Evolutionary conservation across 176 grass and related monocot genomes (phyloP).

Genomic region (Triticum aestivum): IWGSC_CS_RefSeq_v2.1 NC_057802.1:91254590-91255089

Average conservation of each 20-base stretch:
- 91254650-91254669: slow-evolving; percentile 40
- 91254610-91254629: slow-evolving; percentile 22
- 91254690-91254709: neutral
- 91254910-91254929: slow-evolving; percentile 28
- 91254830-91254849: slow-evolving; percentile 14
- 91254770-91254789: slow-evolving; percentile 27
- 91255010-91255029: slow-evolving; percentile 48
- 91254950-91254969: slow-evolving; percentile 15
- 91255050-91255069: neutral
- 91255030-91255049: neutral
- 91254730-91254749: slow-evolving; percentile 27
- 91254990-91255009: slow-evolving; percentile 49
- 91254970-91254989: slow-evolving; percentile 15
- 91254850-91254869: slow-evolving; percentile 39
- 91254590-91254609: slow-evolving; percentile 48
- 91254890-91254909: slow-evolving; percentile 22
- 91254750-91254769: slow-evolving; percentile 21
- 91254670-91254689: slow-evolving; percentile 20
- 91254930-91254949: slow-evolving; percentile 3
- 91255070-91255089: neutral
- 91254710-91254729: slow-evolving; percentile 13
- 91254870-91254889: slow-evolving; percentile 18
- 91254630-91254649: slow-evolving; percentile 35
- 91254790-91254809: slow-evolving; percentile 4
- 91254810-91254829: neutral